Base-by-base conservation (phyloP, 768 basidiomycete species). In the Leccinum imitatum region DNA sequence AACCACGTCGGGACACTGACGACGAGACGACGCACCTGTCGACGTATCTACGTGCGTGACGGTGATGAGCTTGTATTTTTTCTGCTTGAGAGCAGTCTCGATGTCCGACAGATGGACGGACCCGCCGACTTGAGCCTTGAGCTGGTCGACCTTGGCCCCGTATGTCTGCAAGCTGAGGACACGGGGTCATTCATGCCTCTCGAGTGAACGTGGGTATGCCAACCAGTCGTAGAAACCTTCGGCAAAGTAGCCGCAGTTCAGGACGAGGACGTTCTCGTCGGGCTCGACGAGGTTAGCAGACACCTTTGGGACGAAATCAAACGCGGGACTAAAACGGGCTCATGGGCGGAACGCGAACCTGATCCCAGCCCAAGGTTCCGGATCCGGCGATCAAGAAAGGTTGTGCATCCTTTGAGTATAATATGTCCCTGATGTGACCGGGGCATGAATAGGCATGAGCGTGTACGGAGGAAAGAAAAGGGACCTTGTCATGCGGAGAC, bases 321-420 rank as follows among this genome's bases (percentile, higher is more conserved):
- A 27, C 4, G n/a, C 3, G 21, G 11, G 7, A 25, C 19, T 10
- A 13, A 25, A 13, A 19, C 48, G 27, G n/a, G 35, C 6, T 37
- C 13, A 15, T 2, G 23, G 23, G 9, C 21, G 47, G 19, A 6
- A 19, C 21, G 69, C 82, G 63, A 48, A 82, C 91, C 84, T 93
- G 90, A 73, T 98, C 95, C 95, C 95, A 98, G 30, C 97, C 97
- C 35, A 99, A 81, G 2, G 97, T 98, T 15, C 97, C 97, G 57
- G 89, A 91, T 2, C 97, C 97, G 27, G 95, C 87, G 62, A 98
- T 90, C 67, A 99, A 76, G 80, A 99, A 94, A 0, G 94, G 93
- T 69, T 98, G 97, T 0, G 82, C 91, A 23, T 80, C 77, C 57
- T 85, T 82, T 31, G 96, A 89, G 70, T 86, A 87, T 21, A 98